Conservation (phyloP, 257 asterid genomes). For the Nicotiana knightiana region DNA sequence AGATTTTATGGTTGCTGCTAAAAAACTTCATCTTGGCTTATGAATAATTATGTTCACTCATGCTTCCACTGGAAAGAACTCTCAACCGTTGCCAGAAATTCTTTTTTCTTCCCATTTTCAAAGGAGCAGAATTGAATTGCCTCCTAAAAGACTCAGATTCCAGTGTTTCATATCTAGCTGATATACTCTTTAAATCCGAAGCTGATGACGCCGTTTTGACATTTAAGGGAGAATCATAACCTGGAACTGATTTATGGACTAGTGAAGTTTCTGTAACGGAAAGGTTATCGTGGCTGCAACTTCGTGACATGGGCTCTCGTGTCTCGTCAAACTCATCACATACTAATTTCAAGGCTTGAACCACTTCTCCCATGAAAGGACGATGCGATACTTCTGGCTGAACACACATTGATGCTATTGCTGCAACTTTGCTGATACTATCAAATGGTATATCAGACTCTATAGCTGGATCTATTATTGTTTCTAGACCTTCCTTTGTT, state of each 20-base stretch:
- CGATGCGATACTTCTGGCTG: conserved; percentile 95
- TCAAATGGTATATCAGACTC: conserved; percentile 36
- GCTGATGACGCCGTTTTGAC: conserved; percentile 33
- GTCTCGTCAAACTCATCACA: conserved; percentile 74
- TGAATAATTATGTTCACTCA: conserved; percentile 65
- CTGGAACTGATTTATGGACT: conserved; percentile 10
- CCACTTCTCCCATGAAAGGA: conserved; percentile 99
- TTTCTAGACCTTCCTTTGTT: conserved; percentile 54
- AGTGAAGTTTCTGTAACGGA: conserved; percentile 36
- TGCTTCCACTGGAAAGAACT: conserved; percentile 64
- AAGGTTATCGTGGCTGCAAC: conserved; percentile 56
- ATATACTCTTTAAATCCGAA: conserved; percentile 37
- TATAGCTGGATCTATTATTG: conserved; percentile 48
- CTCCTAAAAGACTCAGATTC: conserved; percentile 75
- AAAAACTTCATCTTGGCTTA: conserved; percentile 15
- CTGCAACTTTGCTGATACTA: conserved; percentile 57
- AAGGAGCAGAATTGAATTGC: conserved; percentile 77
- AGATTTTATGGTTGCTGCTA: background rate
- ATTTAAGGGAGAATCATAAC: conserved; percentile 28
- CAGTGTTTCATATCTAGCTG: conserved; percentile 31
- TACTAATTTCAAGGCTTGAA: conserved; percentile 85
- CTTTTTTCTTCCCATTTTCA: conserved; percentile 42
- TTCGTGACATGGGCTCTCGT: conserved; percentile 43
- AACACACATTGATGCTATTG: conserved; percentile 95
- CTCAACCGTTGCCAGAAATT: conserved; percentile 66